phyloP scores from a whole-genome alignment of 2,329 filamentous ascomycete genomes.

The Podosphaera leucotricha region DNA sequence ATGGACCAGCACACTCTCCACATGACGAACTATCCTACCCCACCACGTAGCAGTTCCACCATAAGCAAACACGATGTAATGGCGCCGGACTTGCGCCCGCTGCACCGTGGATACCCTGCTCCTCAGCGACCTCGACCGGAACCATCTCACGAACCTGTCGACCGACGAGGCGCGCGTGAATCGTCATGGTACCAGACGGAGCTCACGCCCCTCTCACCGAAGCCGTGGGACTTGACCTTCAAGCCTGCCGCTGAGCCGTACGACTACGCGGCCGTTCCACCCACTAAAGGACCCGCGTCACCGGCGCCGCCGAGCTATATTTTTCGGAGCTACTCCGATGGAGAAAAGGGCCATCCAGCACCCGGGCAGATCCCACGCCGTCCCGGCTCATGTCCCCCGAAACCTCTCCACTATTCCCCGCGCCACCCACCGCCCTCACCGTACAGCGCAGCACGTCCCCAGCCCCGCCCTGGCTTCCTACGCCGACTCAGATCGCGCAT shows the following conservation, averaged over 20 bases:
- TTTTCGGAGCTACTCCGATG: neutral
- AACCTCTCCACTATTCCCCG: conserved; percentile 8
- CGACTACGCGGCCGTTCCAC: neutral
- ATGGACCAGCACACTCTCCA: neutral
- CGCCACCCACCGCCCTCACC: conserved; percentile 8
- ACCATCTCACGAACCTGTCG: neutral
- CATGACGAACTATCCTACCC: conserved; percentile 4
- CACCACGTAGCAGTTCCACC: conserved; percentile 5
- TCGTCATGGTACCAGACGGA: neutral
- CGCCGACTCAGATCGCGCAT: conserved; percentile 7
- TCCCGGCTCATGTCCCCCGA: conserved; percentile 2
- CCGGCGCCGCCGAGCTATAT: neutral
- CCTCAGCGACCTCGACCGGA: neutral
- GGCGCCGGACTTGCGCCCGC: neutral
- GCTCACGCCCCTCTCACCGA: neutral
- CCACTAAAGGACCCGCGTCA: neutral
- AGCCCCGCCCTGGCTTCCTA: conserved; percentile 9
- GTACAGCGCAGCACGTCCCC: conserved; percentile 9
- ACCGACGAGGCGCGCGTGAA: neutral
- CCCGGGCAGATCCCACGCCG: neutral
- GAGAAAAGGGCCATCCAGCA: conserved; percentile 1
- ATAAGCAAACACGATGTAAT: too few relatives aligned
- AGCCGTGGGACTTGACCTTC: conserved; percentile 2
- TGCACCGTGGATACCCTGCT: neutral
- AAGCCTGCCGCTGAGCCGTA: neutral